Base-by-base conservation (phyloP, 768 basidiomycete species). In the Mycena crocata region DNA sequence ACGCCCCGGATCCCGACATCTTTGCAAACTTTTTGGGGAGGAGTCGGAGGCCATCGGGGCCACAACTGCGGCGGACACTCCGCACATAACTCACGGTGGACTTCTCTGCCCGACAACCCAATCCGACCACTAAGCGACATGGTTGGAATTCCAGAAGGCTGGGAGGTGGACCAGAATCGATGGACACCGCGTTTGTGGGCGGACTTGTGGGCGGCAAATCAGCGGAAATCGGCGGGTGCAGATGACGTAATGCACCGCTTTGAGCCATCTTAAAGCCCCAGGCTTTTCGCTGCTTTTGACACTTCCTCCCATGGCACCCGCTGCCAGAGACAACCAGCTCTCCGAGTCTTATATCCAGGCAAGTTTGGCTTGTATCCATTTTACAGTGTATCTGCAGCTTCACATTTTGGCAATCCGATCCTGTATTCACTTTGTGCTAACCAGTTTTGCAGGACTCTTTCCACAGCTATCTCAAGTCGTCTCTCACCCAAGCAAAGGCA, bases 401-500 rank as follows among this genome's bases (percentile, higher is more conserved):
- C n/a, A n/a, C n/a, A n/a, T n/a, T n/a, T n/a, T n/a, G n/a, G n/a
- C n/a, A n/a, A n/a, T n/a, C n/a, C n/a, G n/a, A n/a, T n/a, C n/a
- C n/a, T n/a, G n/a, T n/a, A n/a, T n/a, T n/a, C n/a, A n/a, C n/a
- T n/a, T n/a, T n/a, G n/a, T n/a, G n/a, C n/a, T n/a, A n/a, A n/a
- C n/a, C n/a, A n/a, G n/a, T n/a, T n/a, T n/a, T n/a, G n/a, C n/a
- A n/a, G 71, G 89, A 94, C 71, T 87, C 88, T 69, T 95, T 95
- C 75, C 93, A 95, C 78, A 87, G 86, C 73, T 95, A 92, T 71
- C 87, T 95, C 72, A 91, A 90, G 72, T 91, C 90, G 1, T 93
- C 93, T 0, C 79, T 95, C 14, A 85, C 91, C 0, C 89, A 90
- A 71, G 94, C 94, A 0, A 94, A 93, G 73, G 86, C 84, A 0